A percentile compares a stretch with the other conserved stretches of the same genome.
phyloP scores from a whole-genome alignment of 306 rosid species.

The Cotoneaster glaucophyllus region DNA sequence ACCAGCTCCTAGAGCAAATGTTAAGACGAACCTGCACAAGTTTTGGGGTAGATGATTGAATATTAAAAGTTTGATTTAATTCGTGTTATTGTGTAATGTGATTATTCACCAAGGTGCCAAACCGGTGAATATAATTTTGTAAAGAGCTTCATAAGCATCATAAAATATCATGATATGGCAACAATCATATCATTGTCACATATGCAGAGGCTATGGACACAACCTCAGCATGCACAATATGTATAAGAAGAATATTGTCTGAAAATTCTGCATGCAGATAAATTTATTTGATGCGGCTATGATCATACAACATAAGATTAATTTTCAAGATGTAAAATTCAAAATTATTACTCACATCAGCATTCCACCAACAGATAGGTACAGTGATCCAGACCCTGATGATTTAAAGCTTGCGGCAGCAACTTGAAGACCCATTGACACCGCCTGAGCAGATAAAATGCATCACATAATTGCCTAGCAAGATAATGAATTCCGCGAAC shows the following conservation, averaged over 20 bases:
- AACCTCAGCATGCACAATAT: background rate
- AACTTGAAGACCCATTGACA: constrained; percentile 71
- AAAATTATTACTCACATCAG: constrained; percentile 60
- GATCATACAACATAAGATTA: background rate
- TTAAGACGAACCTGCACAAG: constrained; percentile 75
- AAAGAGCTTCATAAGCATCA: background rate
- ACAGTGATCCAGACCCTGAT: constrained; percentile 45
- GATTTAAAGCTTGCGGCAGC: constrained; percentile 54
- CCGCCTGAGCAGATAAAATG: constrained; percentile 39
- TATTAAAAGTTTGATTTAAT: background rate
- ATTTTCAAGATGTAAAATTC: background rate
- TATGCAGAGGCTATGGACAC: background rate
- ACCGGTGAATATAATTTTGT: background rate
- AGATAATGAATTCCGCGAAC: background rate
- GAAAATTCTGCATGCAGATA: background rate
- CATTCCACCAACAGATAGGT: constrained; percentile 91
- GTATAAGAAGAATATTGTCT: background rate
- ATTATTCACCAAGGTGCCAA: background rate
- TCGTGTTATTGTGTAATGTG: background rate
- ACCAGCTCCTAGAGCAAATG: constrained; percentile 96
- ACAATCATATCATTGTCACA: background rate
- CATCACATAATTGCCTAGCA: constrained; percentile 1
- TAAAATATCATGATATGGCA: background rate
- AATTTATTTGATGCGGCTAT: constrained; percentile 14
- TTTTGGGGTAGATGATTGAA: background rate